phyloP scores from a whole-genome alignment of 140 eudicot species.

The Anethum foeniculum region DNA sequence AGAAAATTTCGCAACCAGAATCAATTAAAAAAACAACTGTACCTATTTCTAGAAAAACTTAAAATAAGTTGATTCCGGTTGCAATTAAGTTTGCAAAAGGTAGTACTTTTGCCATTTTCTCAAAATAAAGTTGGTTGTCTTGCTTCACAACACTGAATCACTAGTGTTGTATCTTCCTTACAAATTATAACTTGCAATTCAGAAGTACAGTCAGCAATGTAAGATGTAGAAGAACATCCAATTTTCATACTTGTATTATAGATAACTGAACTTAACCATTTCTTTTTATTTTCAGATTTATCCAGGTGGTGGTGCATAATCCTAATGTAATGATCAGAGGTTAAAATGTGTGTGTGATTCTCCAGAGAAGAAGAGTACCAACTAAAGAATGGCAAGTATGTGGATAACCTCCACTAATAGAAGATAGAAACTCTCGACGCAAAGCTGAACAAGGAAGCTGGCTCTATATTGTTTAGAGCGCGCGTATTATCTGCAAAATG shows the following conservation, averaged over 20 bases:
- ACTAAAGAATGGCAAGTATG: neutral
- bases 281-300: slow-evolving; percentile 3
- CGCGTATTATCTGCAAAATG: neutral
- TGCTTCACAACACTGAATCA: too few relatives aligned
- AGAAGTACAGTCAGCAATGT: neutral
- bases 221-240: neutral
- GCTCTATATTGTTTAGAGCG: neutral
- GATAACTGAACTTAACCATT: too few relatives aligned
- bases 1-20: too few relatives aligned
- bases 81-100: too few relatives aligned
- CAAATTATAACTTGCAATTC: neutral
- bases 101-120: too few relatives aligned
- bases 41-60: too few relatives aligned
- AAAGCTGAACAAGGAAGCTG: neutral
- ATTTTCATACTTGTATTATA: neutral
- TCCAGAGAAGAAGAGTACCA: slow-evolving; percentile 2
- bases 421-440: neutral
- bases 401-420: neutral
- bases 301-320: slow-evolving; percentile 4
- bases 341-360: neutral
- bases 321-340: neutral
- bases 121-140: too few relatives aligned
- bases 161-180: neutral
- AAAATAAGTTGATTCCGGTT: too few relatives aligned
- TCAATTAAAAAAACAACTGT: too few relatives aligned